Conservation (phyloP, 371 early-diverging fungal genomes). For the Lichtheimia ornata region DNA sequence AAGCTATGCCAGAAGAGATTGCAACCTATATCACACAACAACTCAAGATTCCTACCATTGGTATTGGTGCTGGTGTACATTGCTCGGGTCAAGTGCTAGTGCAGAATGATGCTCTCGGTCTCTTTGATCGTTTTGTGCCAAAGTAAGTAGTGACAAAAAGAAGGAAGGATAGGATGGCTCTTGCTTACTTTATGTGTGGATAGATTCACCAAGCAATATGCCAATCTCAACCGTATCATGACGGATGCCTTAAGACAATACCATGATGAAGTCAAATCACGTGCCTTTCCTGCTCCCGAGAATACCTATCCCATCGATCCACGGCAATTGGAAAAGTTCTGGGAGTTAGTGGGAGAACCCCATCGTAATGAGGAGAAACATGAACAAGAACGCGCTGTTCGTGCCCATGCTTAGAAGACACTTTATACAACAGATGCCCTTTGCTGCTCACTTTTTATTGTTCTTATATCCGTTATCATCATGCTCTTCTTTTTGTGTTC, state of each 20-base stretch:
- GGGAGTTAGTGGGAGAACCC: constrained; percentile 8
- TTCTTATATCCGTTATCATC: not conserved
- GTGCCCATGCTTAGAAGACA: not conserved
- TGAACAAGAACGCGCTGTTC: constrained; percentile 2
- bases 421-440: not conserved
- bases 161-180: not conserved
- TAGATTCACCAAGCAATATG: constrained; percentile 91
- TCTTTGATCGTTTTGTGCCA: constrained; percentile 82
- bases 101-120: constrained; percentile 84
- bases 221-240: constrained; percentile 71
- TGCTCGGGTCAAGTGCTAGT: constrained; percentile 95
- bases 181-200: not conserved
- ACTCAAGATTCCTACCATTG: constrained; percentile 88
- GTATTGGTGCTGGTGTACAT: constrained; percentile 91
- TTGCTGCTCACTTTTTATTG: not conserved
- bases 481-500: no score
- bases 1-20: constrained; percentile 89
- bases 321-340: constrained; percentile 56
- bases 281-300: constrained; percentile 78
- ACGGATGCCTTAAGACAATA: constrained; percentile 72
- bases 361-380: not conserved
- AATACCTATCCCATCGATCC: constrained; percentile 77
- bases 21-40: constrained; percentile 80
- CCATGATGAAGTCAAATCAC: constrained; percentile 72
- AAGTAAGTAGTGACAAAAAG: constrained; percentile 40